Conservation (phyloP, 768 basidiomycete genomes). For the Tulasnella sp. region DNA sequence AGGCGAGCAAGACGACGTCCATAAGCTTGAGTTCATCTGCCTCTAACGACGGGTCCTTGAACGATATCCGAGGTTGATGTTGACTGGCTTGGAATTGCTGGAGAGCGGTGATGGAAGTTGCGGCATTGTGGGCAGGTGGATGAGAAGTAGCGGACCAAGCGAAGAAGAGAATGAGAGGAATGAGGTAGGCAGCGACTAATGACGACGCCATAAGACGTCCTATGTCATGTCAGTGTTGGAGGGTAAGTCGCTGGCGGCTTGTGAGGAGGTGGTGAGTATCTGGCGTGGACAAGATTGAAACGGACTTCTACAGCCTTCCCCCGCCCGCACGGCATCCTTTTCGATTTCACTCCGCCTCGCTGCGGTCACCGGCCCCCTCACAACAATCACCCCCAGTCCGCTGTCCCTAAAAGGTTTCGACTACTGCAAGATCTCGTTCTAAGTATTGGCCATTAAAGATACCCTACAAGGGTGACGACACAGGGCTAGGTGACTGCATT, state of each 20-base stretch:
- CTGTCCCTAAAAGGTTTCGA: too few species aligned
- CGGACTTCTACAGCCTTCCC: not conserved
- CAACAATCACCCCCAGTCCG: too few species aligned
- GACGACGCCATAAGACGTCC: not conserved
- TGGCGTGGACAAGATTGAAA: constrained; percentile 1
- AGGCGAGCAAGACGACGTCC: constrained; percentile 80
- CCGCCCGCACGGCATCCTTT: not conserved
- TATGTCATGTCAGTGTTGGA: not conserved
- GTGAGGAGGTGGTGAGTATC: not conserved
- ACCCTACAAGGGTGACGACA: too few species aligned
- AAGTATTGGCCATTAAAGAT: too few species aligned
- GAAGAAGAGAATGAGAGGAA: constrained; percentile 2
- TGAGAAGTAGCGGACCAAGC: not conserved
- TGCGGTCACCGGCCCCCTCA: not conserved
- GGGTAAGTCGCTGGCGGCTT: not conserved
- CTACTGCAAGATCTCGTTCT: too few species aligned
- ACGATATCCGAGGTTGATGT: not conserved
- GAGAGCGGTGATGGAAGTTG: not conserved
- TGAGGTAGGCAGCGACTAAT: not conserved
- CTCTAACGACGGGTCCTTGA: not conserved
- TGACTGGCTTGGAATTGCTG: not conserved
- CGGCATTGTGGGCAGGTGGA: not conserved
- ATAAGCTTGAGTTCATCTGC: constrained; percentile 48
- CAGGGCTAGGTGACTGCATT: too few species aligned
- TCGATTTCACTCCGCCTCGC: not conserved